Percentiles rank a stretch among this genome's conserved stretches.
Conservation (phyloP, 305 asterid species). For the Fraxinus angustifolia region DNA sequence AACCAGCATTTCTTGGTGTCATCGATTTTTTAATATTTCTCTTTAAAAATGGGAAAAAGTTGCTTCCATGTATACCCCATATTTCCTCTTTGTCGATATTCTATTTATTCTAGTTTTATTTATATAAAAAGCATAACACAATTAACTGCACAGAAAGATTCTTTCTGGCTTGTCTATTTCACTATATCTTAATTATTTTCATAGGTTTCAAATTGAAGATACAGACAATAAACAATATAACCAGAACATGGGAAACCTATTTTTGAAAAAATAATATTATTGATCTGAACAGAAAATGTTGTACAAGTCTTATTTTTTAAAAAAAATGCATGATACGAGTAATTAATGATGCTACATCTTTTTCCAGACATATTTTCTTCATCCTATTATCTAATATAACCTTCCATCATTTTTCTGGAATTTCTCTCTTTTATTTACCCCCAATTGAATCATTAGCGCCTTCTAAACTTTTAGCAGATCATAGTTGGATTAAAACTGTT, state of each 20-base stretch:
- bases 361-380: neutral
- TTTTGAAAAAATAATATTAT: neutral
- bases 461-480: neutral
- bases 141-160: neutral
- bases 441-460: neutral
- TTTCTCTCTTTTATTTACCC: neutral
- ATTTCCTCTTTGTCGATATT: conserved; percentile 6
- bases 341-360: neutral
- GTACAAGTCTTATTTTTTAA: neutral
- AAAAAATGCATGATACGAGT: neutral
- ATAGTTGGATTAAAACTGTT: neutral
- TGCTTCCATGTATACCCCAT: conserved; percentile 4
- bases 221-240: neutral
- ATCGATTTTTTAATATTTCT: conserved; percentile 18
- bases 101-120: conserved; percentile 4
- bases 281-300: neutral
- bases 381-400: neutral
- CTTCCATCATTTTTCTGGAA: neutral
- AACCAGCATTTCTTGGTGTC: conserved; percentile 10
- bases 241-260: neutral
- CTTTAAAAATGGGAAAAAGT: neutral
- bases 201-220: neutral
- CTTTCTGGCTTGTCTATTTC: neutral
- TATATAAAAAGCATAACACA: neutral
- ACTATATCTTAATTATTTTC: neutral